Percentiles rank a stretch among this genome's conserved stretches.
These are phyloP conservation scores for Zygotorulaspora florentina DNA, from an alignment of 805 yeast species.

Conservation along the genomic window DNA sequence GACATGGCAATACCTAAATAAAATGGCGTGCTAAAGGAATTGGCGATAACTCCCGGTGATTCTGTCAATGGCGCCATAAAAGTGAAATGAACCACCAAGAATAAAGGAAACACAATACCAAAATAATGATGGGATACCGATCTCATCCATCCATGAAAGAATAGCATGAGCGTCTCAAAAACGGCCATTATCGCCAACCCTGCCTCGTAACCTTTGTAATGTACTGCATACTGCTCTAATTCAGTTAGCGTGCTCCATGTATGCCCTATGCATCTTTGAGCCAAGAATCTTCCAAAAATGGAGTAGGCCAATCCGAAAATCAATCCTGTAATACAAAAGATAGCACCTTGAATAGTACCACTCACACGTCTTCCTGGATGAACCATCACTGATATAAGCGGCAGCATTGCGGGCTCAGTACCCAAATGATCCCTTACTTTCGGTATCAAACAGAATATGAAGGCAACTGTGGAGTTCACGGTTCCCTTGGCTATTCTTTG, in stretches of 20 bases:
- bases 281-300: conserved; percentile 40
- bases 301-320: conserved; percentile 42
- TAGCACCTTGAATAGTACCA: conserved; percentile 42
- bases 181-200: conserved; percentile 44
- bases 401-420: conserved; percentile 42
- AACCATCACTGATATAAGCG: conserved; percentile 44
- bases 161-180: conserved; percentile 44
- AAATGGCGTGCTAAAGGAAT: conserved; percentile 42
- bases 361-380: conserved; percentile 50
- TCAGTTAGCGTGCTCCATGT: conserved; percentile 31
- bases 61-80: conserved; percentile 37
- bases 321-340: conserved; percentile 41
- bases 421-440: conserved; percentile 37
- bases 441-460: conserved; percentile 40
- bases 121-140: conserved; percentile 45
- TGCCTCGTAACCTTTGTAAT: conserved; percentile 36
- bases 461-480: conserved; percentile 40
- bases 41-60: conserved; percentile 34
- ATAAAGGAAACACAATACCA: conserved; percentile 45
- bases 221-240: conserved; percentile 25
- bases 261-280: conserved; percentile 37
- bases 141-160: conserved; percentile 48
- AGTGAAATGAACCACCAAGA: conserved; percentile 48
- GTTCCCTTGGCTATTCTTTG: conserved; percentile 40
- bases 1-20: conserved; percentile 44